Evolutionary conservation across 2,329 filamentous ascomycete genomes (phyloP).

Genomic region (Phialophora expanda): DNA sequence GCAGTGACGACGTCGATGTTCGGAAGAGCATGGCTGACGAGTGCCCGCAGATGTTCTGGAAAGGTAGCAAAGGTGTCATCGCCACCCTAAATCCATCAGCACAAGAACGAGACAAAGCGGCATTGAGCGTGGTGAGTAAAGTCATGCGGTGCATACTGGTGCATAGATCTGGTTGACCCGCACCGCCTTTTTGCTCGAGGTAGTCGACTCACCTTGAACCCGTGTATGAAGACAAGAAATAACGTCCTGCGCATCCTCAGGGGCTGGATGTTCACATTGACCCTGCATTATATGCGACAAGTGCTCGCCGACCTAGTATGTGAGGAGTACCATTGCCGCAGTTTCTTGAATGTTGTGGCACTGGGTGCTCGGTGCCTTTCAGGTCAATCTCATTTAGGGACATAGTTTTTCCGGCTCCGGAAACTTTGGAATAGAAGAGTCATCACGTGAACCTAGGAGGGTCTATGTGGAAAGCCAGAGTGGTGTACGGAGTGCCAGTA

Average conservation of each 20-base stretch:
- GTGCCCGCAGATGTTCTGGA: constrained; percentile 50
- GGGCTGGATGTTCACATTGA: constrained; percentile 18
- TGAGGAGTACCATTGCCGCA: not conserved
- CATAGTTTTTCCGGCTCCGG: not conserved
- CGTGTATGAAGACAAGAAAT: constrained; percentile 56
- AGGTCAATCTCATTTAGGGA: not conserved
- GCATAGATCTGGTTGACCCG: not conserved
- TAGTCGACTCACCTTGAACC: constrained; percentile 51
- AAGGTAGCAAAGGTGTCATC: constrained; percentile 57
- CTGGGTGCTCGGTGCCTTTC: not conserved
- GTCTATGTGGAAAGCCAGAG: not conserved
- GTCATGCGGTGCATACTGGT: not conserved
- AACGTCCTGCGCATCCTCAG: constrained; percentile 53
- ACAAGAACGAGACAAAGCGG: not conserved
- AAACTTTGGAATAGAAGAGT: not conserved
- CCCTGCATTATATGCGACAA: constrained; percentile 30
- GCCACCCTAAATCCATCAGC: constrained; percentile 47
- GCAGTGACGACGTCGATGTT: constrained; percentile 49
- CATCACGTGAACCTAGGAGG: not conserved
- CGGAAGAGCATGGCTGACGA: constrained; percentile 52
- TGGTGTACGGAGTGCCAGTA: not conserved
- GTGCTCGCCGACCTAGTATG: not conserved
- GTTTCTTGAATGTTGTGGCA: not conserved
- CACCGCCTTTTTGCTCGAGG: not conserved
- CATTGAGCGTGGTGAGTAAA: constrained; percentile 14